Evolutionary conservation across 768 basidiomycete genomes (phyloP).

Genomic region (Paxillus ammoniavirescens): DNA sequence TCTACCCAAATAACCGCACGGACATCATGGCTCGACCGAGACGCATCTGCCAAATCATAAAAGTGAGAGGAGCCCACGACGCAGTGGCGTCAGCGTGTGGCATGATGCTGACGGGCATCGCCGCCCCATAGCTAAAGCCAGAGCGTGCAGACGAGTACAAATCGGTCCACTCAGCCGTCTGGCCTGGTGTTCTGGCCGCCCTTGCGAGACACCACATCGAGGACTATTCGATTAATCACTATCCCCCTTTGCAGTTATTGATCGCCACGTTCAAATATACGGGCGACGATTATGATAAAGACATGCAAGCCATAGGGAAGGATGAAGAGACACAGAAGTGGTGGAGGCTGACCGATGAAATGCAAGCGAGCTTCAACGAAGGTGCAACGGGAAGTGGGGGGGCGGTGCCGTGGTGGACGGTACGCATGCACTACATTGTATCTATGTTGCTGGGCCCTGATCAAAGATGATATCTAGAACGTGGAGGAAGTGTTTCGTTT

Average conservation of each 20-base stretch:
- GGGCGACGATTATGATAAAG: constrained; percentile 59
- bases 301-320: constrained; percentile 63
- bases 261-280: constrained; percentile 79
- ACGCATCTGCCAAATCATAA: constrained; percentile 73
- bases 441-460: not conserved
- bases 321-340: constrained; percentile 71
- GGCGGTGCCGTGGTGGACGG: constrained; percentile 71
- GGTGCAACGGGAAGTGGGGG: constrained; percentile 69
- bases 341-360: constrained; percentile 74
- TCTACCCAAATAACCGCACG: not conserved
- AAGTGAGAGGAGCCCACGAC: constrained; percentile 36
- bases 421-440: constrained; percentile 24
- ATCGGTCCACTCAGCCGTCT: constrained; percentile 58
- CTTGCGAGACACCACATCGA: constrained; percentile 60
- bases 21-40: constrained; percentile 30
- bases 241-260: constrained; percentile 60
- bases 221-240: constrained; percentile 78
- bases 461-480: constrained; percentile 29
- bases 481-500: constrained; percentile 72
- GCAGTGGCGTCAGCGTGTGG: not conserved
- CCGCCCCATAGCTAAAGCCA: constrained; percentile 51
- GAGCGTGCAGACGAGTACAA: constrained; percentile 51
- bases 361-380: constrained; percentile 76
- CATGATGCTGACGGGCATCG: not conserved
- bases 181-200: constrained; percentile 67